Conservation (phyloP, 2,329 filamentous ascomycete species). For the Sporothrix globosa region DNA sequence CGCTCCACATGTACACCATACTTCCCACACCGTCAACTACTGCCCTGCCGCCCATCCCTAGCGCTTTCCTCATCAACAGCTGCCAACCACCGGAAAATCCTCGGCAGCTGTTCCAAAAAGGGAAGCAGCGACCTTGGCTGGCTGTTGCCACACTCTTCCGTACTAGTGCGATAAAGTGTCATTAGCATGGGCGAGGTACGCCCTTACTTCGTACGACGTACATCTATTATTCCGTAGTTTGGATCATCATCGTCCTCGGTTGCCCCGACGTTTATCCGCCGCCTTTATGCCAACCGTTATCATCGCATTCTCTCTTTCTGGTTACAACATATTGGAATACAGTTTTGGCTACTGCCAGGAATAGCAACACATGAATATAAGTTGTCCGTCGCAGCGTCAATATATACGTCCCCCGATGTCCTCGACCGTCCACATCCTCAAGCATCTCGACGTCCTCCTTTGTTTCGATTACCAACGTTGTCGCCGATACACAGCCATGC, state of each 20-base stretch:
- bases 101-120: constrained; percentile 3
- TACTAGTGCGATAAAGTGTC: not conserved
- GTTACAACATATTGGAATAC: not conserved
- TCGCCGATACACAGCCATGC: not conserved
- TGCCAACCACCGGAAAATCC: constrained; percentile 25
- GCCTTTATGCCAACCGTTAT: not conserved
- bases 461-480: not conserved
- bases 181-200: not conserved
- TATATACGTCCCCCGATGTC: not conserved
- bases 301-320: not conserved
- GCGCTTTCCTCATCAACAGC: not conserved
- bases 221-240: not conserved
- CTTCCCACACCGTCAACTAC: not conserved
- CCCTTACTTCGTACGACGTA: not conserved
- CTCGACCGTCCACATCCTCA: not conserved
- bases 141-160: constrained; percentile 12
- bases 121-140: constrained; percentile 3
- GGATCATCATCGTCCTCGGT: not conserved
- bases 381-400: not conserved
- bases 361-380: not conserved
- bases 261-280: constrained; percentile 23
- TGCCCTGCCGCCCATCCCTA: not conserved
- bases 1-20: no score
- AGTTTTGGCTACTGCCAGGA: not conserved
- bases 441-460: not conserved